These are phyloP conservation scores for Nepenthes alata DNA, from an alignment of 179 eudicot species.

Conservation along the genomic window DNA sequence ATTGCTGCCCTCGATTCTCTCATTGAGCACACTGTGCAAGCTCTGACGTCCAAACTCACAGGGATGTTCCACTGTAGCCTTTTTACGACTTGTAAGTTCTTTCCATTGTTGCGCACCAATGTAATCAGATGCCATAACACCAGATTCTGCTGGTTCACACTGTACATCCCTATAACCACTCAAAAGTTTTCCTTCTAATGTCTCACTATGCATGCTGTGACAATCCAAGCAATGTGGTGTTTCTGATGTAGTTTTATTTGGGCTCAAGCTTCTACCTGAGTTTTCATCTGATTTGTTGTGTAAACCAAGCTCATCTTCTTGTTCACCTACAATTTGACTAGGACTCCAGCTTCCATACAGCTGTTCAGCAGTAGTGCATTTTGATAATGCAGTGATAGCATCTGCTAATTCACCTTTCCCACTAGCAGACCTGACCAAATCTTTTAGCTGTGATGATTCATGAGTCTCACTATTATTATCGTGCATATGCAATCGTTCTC, in stretches of 20 bases:
- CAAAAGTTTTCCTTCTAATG: background rate
- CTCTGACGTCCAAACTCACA: slow-evolving; percentile 3
- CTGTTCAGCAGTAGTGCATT: too few relatives aligned
- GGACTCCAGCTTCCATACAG: too few relatives aligned
- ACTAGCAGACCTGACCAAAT: slow-evolving; percentile 4
- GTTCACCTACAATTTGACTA: too few relatives aligned
- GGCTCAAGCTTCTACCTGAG: too few relatives aligned
- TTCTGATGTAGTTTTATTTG: too few relatives aligned
- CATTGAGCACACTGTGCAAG: background rate
- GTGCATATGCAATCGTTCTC: too few relatives aligned
- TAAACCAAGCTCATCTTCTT: too few relatives aligned
- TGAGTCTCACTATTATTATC: too few relatives aligned
- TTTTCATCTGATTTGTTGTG: too few relatives aligned
- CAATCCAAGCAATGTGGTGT: background rate
- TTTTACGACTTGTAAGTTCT: slow-evolving; percentile 1
- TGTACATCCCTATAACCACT: slow-evolving; percentile 4
- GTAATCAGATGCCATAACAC: slow-evolving; percentile 3
- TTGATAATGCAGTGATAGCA: background rate
- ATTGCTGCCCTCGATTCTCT: background rate
- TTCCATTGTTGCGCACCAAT: slow-evolving; percentile 4
- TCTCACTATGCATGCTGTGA: slow-evolving; percentile 6
- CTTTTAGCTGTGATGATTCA: too few relatives aligned
- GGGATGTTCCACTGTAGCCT: slow-evolving; percentile 2
- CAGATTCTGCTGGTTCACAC: slow-evolving; percentile 7
- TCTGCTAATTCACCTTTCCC: slow-evolving; percentile 3